Evolutionary conservation across 495 filamentous ascomycete genomes (phyloP).

Genomic region (Aspergillus olivimuriae): DNA sequence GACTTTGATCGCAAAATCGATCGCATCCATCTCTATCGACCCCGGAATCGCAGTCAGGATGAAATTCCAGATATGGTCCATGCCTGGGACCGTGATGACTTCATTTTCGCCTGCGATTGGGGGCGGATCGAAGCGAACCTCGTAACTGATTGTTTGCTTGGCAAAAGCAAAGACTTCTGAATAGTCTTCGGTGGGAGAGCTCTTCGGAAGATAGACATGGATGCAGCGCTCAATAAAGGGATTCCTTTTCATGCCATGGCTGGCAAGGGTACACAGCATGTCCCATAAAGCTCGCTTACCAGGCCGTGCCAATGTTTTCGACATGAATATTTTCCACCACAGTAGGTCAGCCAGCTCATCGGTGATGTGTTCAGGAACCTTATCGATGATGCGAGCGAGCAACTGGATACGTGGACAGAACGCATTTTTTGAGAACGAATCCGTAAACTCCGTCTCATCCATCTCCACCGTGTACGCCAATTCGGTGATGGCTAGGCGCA

Average conservation of each 20-base stretch:
- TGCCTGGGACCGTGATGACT: slow-evolving; percentile 50
- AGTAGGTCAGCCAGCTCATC: slow-evolving; percentile 53
- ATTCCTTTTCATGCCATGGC: slow-evolving; percentile 42
- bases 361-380: slow-evolving; percentile 54
- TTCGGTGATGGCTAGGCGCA: slow-evolving; percentile 45
- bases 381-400: slow-evolving; percentile 48
- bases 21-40: slow-evolving; percentile 63
- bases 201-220: slow-evolving; percentile 54
- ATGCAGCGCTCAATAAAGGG: slow-evolving; percentile 62
- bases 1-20: slow-evolving; percentile 62
- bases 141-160: slow-evolving; percentile 44
- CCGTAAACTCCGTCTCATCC: slow-evolving; percentile 30
- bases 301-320: slow-evolving; percentile 44
- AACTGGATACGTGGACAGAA: slow-evolving; percentile 51
- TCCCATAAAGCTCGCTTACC: slow-evolving; percentile 61
- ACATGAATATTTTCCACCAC: slow-evolving; percentile 63
- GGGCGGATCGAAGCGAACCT: slow-evolving; percentile 37
- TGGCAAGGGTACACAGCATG: slow-evolving; percentile 49
- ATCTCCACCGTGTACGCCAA: slow-evolving; percentile 39
- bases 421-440: slow-evolving; percentile 30
- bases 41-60: slow-evolving; percentile 63
- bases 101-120: slow-evolving; percentile 34
- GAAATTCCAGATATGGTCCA: slow-evolving; percentile 80
- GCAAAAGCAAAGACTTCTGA: slow-evolving; percentile 65
- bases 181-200: slow-evolving; percentile 58